phyloP scores from a whole-genome alignment of 2,329 filamentous ascomycete genomes.

The Sporothrix variecibatus region DNA sequence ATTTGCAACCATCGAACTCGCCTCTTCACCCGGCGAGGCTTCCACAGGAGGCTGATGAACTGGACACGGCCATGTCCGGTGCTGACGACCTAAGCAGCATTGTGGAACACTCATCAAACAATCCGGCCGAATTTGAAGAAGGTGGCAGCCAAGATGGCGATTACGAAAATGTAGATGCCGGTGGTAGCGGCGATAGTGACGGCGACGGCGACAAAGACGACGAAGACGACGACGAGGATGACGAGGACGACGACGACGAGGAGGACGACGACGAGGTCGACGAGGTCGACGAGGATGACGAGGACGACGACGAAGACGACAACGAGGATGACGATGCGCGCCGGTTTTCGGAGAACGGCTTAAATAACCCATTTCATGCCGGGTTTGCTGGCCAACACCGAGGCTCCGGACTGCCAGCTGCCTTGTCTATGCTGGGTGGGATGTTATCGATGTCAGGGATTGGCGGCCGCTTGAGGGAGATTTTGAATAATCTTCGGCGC shows the following conservation, averaged over 20 bases:
- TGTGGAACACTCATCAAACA: not conserved
- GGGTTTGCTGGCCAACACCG: constrained; percentile 68
- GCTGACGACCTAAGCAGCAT: constrained; percentile 57
- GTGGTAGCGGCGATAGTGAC: not conserved
- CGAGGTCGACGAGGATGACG: constrained; percentile 40
- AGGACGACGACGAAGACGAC: constrained; percentile 45
- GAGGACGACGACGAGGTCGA: constrained; percentile 32
- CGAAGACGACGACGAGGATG: constrained; percentile 28
- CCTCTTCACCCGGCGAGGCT: constrained; percentile 50
- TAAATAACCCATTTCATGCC: constrained; percentile 54
- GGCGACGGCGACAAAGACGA: constrained; percentile 49
- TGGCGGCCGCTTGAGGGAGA: constrained; percentile 75
- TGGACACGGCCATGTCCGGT: constrained; percentile 72
- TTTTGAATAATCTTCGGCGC: constrained; percentile 72
- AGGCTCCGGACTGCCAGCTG: constrained; percentile 70
- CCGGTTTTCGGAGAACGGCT: constrained; percentile 39
- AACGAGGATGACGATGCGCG: constrained; percentile 44
- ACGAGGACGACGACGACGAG: not conserved
- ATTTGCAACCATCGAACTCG: constrained; percentile 38
- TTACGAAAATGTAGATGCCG: constrained; percentile 26
- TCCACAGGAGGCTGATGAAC: constrained; percentile 52
- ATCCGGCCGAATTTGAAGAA: constrained; percentile 1
- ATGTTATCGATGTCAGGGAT: constrained; percentile 94
- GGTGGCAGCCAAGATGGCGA: constrained; percentile 49
- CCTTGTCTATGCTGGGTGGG: constrained; percentile 81